A percentile compares a stretch with the other conserved stretches of the same genome.
phyloP scores from a whole-genome alignment of 257 asterid genomes.

The Vinca minor region DNA sequence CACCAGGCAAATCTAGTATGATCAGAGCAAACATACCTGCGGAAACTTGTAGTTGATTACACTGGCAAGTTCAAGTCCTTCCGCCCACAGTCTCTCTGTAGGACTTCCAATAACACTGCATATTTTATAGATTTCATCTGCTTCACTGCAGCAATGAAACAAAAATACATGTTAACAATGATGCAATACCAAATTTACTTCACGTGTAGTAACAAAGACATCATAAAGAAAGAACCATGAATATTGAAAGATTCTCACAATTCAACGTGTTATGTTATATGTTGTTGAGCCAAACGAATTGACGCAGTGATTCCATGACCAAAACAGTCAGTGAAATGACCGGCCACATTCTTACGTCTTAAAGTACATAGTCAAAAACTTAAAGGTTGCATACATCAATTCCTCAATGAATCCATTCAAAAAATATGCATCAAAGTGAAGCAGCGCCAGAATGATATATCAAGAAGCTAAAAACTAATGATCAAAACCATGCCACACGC shows the following conservation, averaged over 20 bases:
- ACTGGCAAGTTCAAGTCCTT: conserved; percentile 79
- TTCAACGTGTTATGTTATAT: not conserved
- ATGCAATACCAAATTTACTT: not conserved
- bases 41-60: conserved; percentile 76
- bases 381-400: not conserved
- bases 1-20: not conserved
- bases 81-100: conserved; percentile 54
- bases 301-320: not conserved
- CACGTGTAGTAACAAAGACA: not conserved
- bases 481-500: not conserved
- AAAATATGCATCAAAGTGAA: not conserved
- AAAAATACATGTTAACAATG: not conserved
- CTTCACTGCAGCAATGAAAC: conserved; percentile 50
- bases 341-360: not conserved
- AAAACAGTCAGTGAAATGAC: not conserved
- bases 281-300: not conserved
- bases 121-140: conserved; percentile 83
- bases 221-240: not conserved
- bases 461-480: not conserved
- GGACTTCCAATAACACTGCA: conserved; percentile 87
- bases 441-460: not conserved
- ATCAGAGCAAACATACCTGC: conserved; percentile 32
- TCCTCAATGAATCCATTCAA: not conserved
- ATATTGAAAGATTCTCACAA: not conserved
- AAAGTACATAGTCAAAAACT: not conserved